Evolutionary conservation across 768 basidiomycete genomes (phyloP), one percentile per base, ranked within the genome.

Genomic region (Lentinula edodes): DNA sequence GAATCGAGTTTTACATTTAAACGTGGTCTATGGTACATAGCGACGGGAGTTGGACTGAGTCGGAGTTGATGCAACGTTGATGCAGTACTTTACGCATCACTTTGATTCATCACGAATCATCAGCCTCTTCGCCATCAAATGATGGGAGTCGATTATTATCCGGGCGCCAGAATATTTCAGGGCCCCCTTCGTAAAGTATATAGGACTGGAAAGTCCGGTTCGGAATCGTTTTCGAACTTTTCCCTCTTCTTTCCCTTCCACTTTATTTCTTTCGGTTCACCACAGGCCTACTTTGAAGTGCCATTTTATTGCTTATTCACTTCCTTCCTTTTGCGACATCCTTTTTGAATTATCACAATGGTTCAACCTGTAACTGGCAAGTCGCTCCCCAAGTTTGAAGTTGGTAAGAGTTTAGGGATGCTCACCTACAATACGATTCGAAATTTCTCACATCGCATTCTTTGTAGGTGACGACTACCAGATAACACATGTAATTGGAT

Each of bases 401-500:
- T 56, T 23, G 55, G 55, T 45, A 43, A 43, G 55, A 3, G 16
- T 10, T 39, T 18, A 6, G 3, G 5, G 18, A 23, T 3, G 9
- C 6, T 41, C 10, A 12, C 9, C 16, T 38, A 32, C 8, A 7
- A 12, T 28, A 18, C 20, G 12, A 20, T 6, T 51, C 18, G 13
- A 13, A 8, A 18, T 20, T 6, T 16, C 23, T 36, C 20, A 8
- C 38, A 6, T 52, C 20, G 35, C 15, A 35, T 18, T 8, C 28
- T 34, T 28, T 8, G 13, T 20, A 86, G 89, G 89, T 42, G 85
- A 85, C 42, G 88, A 90, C 75, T 93, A 93, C 69, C 85, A 91
- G 71, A 88, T 93, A 34, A 83, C 91, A 65, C 89, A 91, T 77
- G 87, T 91, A 69, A 89, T 95, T 60, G 91, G 91, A 54, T 91